phyloP scores from a whole-genome alignment of 1,284 basidiomycete genomes.

The Ganoderma resinaceum region DNA sequence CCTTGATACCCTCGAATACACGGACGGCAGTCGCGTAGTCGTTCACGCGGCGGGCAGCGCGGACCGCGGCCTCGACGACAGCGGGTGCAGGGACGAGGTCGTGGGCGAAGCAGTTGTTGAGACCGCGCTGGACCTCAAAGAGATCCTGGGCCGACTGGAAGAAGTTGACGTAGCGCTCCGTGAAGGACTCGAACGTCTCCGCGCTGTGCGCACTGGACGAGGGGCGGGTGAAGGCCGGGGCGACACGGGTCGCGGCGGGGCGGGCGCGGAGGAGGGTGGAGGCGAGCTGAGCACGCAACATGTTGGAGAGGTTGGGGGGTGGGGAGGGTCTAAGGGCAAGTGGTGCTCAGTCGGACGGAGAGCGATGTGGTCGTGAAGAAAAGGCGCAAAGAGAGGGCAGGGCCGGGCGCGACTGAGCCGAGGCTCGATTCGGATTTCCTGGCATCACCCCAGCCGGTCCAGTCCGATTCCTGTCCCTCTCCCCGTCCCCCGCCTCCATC shows the following conservation, averaged over 20 bases:
- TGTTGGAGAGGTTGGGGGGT: constrained; percentile 30
- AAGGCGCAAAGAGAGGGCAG: constrained; percentile 34
- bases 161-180: constrained; percentile 92
- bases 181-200: constrained; percentile 95
- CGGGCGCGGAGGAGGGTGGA: constrained; percentile 64
- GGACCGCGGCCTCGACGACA: constrained; percentile 91
- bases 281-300: constrained; percentile 54
- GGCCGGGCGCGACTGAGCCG: constrained; percentile 38
- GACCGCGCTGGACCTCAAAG: constrained; percentile 96
- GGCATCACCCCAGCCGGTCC: constrained; percentile 39
- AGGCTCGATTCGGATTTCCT: constrained; percentile 24
- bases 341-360: constrained; percentile 14
- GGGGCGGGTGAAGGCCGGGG: constrained; percentile 54
- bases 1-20: constrained; percentile 91
- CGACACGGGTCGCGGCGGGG: constrained; percentile 47
- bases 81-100: constrained; percentile 93
- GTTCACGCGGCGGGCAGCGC: constrained; percentile 91
- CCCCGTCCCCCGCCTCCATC: constrained; percentile 4
- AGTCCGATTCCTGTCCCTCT: constrained; percentile 34
- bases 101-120: constrained; percentile 99
- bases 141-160: constrained; percentile 94
- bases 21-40: constrained; percentile 97
- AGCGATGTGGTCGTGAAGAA: constrained; percentile 35
- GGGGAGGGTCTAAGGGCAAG: constrained; percentile 21
- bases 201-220: constrained; percentile 70